Evolutionary conservation across 805 yeast genomes (phyloP).

Genomic region (Lipomyces orientalis): DNA sequence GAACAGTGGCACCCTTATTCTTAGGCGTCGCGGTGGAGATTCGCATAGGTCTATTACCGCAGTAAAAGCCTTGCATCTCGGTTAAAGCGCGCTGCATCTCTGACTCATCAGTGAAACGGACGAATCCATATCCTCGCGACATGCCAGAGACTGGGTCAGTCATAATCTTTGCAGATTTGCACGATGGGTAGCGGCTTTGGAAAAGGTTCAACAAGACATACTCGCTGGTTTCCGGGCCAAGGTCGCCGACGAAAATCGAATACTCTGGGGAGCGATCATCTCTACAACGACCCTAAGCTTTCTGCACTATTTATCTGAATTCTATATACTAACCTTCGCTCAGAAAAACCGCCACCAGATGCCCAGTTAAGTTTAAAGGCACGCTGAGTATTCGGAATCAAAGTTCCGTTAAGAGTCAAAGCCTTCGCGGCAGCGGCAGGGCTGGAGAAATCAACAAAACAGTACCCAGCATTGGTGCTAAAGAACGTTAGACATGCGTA

Average conservation of each 20-base stretch:
- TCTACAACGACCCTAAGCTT: conserved; percentile 11
- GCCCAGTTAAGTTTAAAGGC: conserved; percentile 83
- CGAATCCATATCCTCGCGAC: conserved; percentile 88
- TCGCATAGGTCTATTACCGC: conserved; percentile 77
- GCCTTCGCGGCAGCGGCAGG: conserved; percentile 69
- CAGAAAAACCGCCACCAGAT: conserved; percentile 54
- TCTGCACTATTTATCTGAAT: not conserved
- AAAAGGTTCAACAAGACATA: conserved; percentile 67
- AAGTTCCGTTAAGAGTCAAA: conserved; percentile 63
- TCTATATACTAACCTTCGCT: conserved; percentile 27
- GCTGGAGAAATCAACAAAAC: conserved; percentile 76
- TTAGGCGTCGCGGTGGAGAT: conserved; percentile 72
- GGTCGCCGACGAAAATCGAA: conserved; percentile 86
- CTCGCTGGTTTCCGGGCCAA: conserved; percentile 76
- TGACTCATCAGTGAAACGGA: conserved; percentile 67
- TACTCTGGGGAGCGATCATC: conserved; percentile 52
- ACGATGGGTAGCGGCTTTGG: conserved; percentile 70
- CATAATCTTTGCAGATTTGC: conserved; percentile 79
- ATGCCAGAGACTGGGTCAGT: conserved; percentile 70
- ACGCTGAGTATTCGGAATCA: conserved; percentile 66
- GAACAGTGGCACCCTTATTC: conserved; percentile 45
- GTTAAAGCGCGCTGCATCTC: conserved; percentile 74
- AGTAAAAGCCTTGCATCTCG: conserved; percentile 80
- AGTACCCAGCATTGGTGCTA: conserved; percentile 67
- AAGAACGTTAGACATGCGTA: not conserved